phyloP scores from a whole-genome alignment of 495 filamentous ascomycete species.

The Tuber aestivum region DNA sequence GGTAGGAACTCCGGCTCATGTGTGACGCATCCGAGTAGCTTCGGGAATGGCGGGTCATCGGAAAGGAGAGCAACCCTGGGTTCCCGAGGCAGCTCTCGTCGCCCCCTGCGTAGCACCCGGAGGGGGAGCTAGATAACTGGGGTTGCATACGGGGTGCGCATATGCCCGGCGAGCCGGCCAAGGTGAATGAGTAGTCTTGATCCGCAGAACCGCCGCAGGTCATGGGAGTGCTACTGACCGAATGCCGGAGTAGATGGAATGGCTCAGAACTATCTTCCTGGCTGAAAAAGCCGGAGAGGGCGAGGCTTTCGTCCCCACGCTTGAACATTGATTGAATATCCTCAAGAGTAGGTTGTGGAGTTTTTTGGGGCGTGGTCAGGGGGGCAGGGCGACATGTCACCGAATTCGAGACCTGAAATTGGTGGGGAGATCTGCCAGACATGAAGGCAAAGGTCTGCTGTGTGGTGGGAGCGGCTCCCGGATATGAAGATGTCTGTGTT shows the following conservation, averaged over 20 bases:
- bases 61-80: conserved; percentile 21
- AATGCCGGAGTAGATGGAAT: conserved; percentile 20
- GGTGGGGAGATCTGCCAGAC: conserved; percentile 25
- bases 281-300: conserved; percentile 16
- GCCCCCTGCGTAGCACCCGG: conserved; percentile 15
- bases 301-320: conserved; percentile 10
- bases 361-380: conserved; percentile 4
- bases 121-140: conserved; percentile 24
- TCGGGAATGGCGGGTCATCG: conserved; percentile 26
- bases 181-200: conserved; percentile 9
- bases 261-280: conserved; percentile 25
- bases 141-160: conserved; percentile 25
- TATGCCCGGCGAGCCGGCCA: conserved; percentile 11
- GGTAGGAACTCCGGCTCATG: conserved; percentile 15
- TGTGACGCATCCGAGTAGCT: conserved; percentile 23
- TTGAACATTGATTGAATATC: conserved; percentile 19
- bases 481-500: neutral
- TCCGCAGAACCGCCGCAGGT: conserved; percentile 7
- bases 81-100: conserved; percentile 22
- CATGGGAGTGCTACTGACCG: conserved; percentile 1
- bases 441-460: conserved; percentile 26
- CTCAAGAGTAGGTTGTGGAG: neutral
- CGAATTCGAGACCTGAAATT: conserved; percentile 22
- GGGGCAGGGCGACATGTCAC: conserved; percentile 17
- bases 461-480: neutral